A percentile compares a stretch with the other conserved stretches of the same genome.
phyloP scores from a whole-genome alignment of 2,329 filamentous ascomycete genomes.

The Alternaria dauci region DNA sequence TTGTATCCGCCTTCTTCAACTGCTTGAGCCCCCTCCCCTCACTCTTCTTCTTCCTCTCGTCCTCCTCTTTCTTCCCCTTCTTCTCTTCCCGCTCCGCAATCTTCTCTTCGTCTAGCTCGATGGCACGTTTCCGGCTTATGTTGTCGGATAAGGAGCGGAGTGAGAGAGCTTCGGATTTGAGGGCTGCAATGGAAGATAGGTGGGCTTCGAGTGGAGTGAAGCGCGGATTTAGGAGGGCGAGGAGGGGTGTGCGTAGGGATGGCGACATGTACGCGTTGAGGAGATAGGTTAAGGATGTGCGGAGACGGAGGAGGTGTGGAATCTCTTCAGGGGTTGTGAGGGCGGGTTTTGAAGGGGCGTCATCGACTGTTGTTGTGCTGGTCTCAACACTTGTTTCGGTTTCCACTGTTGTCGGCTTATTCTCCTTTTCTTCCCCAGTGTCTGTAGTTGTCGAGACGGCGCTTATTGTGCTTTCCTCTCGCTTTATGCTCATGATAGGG shows the following conservation, averaged over 20 bases:
- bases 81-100: conserved; percentile 68
- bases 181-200: conserved; percentile 68
- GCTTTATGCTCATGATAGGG: conserved; percentile 74
- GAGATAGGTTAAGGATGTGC: conserved; percentile 71
- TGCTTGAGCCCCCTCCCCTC: conserved; percentile 80
- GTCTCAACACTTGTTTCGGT: background rate
- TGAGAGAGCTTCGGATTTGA: conserved; percentile 76
- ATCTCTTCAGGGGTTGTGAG: conserved; percentile 56
- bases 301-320: conserved; percentile 68
- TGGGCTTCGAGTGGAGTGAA: conserved; percentile 78
- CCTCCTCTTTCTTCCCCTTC: conserved; percentile 85
- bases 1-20: conserved; percentile 87
- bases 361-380: conserved; percentile 13
- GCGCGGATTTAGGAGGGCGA: conserved; percentile 59
- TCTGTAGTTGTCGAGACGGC: conserved; percentile 31
- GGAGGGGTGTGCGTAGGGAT: conserved; percentile 55
- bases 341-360: conserved; percentile 18
- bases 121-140: conserved; percentile 68
- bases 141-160: conserved; percentile 74
- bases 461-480: conserved; percentile 59
- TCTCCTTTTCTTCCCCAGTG: background rate
- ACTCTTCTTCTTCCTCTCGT: conserved; percentile 83
- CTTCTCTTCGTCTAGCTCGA: conserved; percentile 67
- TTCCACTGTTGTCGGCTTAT: background rate
- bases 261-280: conserved; percentile 65